Conservation (phyloP, 2,329 filamentous ascomycete genomes). For the Didymella segeticola region DNA sequence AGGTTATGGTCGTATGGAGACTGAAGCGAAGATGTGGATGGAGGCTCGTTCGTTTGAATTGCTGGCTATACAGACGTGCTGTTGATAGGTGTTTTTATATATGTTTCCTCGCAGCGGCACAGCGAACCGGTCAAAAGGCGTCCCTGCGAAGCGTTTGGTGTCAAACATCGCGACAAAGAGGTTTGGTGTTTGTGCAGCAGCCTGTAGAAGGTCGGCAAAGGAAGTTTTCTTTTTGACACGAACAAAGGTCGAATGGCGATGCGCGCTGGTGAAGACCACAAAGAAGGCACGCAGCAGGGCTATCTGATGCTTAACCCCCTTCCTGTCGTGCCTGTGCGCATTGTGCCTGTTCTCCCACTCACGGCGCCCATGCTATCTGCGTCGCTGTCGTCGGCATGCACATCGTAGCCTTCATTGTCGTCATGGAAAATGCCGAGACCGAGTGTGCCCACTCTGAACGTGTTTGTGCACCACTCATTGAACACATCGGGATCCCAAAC, state of each 20-base stretch:
- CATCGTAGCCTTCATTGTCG: conserved; percentile 30
- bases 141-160: neutral
- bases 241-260: neutral
- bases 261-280: neutral
- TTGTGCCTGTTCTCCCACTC: conserved; percentile 37
- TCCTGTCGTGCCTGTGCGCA: conserved; percentile 32
- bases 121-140: neutral
- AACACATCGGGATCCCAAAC: conserved; percentile 72
- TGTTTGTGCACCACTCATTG: conserved; percentile 65
- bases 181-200: neutral
- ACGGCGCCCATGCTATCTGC: conserved; percentile 32
- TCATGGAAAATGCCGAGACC: conserved; percentile 39
- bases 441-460: conserved; percentile 63
- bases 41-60: neutral
- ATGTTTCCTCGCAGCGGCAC: neutral
- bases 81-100: neutral
- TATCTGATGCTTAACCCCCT: conserved; percentile 14
- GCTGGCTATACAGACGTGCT: neutral
- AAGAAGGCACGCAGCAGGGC: neutral
- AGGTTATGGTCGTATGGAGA: neutral
- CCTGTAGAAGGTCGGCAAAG: neutral
- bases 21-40: neutral
- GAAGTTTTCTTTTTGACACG: neutral
- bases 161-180: neutral
- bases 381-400: conserved; percentile 38